A percentile compares a stretch with the other conserved stretches of the same genome.
These are phyloP conservation scores for Lactarius pseudohatsudake DNA, from an alignment of 768 basidiomycete species.

Conservation along the genomic window DNA sequence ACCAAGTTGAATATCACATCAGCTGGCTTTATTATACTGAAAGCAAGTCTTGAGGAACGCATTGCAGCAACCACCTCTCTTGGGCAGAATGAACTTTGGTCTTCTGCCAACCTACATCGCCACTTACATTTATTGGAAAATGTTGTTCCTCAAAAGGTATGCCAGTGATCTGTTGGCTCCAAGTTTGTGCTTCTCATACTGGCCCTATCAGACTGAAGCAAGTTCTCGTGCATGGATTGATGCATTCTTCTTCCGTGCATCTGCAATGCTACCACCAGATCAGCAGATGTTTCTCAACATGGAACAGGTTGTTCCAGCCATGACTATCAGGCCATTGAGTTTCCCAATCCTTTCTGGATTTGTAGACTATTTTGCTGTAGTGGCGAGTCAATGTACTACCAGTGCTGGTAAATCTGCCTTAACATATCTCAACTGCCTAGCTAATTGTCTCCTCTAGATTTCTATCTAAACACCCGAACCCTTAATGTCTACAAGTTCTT, in stretches of 20 bases:
- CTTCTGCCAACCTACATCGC: background rate
- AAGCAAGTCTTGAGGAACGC: background rate
- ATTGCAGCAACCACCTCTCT: background rate
- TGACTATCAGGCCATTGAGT: background rate
- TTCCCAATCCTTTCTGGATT: background rate
- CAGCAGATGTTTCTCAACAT: constrained; percentile 1
- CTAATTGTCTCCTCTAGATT: background rate
- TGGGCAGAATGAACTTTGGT: constrained; percentile 5
- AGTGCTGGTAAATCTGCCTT: background rate
- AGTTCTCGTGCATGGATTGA: constrained; percentile 3
- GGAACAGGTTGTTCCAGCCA: constrained; percentile 1
- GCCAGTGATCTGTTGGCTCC: background rate
- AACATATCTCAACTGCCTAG: background rate
- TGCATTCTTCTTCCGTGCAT: constrained; percentile 1
- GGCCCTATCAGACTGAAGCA: background rate
- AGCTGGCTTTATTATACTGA: constrained; percentile 1
- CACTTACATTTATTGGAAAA: constrained; percentile 1
- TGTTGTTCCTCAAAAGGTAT: background rate
- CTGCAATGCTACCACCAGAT: constrained; percentile 2
- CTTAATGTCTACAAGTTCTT: background rate
- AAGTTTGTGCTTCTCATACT: background rate
- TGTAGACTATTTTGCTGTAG: constrained; percentile 3
- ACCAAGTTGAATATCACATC: background rate
- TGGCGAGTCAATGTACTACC: background rate
- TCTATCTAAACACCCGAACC: background rate